Conservation (phyloP, 2,329 filamentous ascomycete species). For the Polytolypa hystricis region DNA sequence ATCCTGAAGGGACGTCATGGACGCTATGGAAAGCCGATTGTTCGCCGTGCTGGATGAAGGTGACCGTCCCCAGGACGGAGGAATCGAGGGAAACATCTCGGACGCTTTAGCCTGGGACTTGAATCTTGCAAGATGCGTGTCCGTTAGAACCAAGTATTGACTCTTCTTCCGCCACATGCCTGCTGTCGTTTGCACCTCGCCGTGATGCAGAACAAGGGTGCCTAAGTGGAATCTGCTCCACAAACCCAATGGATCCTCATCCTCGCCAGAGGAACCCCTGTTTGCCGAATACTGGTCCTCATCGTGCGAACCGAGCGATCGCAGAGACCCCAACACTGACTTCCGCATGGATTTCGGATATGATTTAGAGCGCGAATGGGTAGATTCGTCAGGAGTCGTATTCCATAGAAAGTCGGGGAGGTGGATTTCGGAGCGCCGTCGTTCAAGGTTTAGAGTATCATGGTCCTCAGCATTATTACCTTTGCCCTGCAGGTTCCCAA, state of each 20-base stretch:
- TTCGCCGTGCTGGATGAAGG: conserved; percentile 28
- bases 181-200: conserved; percentile 58
- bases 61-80: conserved; percentile 27
- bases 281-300: conserved; percentile 37
- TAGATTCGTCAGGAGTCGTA: no score
- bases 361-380: conserved; percentile 26
- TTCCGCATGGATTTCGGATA: conserved; percentile 35
- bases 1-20: conserved; percentile 51
- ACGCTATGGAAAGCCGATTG: conserved; percentile 47
- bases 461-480: neutral
- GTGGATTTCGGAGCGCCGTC: neutral
- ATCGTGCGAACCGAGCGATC: conserved; percentile 40
- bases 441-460: neutral
- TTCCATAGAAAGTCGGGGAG: no score
- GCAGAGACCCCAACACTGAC: conserved; percentile 51
- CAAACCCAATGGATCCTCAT: conserved; percentile 27
- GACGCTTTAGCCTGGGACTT: conserved; percentile 56
- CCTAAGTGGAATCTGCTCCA: conserved; percentile 26
- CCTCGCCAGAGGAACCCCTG: conserved; percentile 38
- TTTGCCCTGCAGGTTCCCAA: neutral
- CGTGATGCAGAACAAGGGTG: conserved; percentile 49
- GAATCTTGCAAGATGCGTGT: conserved; percentile 56
- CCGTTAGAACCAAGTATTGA: conserved; percentile 61
- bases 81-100: conserved; percentile 49
- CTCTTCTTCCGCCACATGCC: conserved; percentile 63